Evolutionary conservation across 495 filamentous ascomycete species (phyloP), one percentile per base, ranked within the genome.

Genomic region (Annulohypoxylon bovei): DNA sequence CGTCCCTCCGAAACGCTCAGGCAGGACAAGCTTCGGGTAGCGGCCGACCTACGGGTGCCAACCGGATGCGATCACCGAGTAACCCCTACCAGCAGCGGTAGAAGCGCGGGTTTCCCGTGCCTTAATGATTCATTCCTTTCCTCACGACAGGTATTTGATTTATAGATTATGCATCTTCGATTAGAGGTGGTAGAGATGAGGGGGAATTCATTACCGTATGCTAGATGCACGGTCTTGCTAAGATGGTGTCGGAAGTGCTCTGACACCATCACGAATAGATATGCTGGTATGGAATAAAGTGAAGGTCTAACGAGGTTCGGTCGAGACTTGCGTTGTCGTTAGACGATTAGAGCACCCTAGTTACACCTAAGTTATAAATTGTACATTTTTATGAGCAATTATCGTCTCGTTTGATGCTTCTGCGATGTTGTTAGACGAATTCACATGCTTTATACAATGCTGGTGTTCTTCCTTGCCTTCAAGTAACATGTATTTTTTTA

Each of bases 11-110:
- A n/a, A 60, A 37, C 46, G 49, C 61, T 2, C 69, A 57, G 44
- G 33, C 64, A n/a, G 57, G 42, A 7, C 37, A 53, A n/a, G 25
- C 25, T 7, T 2, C 40, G n/a, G 8, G 27, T 6, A 55, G 61
- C 22, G 37, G 52, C 27, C 37, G 44, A 33, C 23, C 49, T 6
- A 20, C 58, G 12, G 40, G 28, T 22, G 39, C 12, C 40, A 30
- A 56, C 46, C 22, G 39, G 18, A 53, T n/a, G 1, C 42, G 58
- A 40, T 54, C 60, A n/a, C 59, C 59, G 46, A 64, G 60, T 23
- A 65, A 68, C 12, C 54, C 65, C 20, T 63, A 72, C 16, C 37
- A 72, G n/a, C 65, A 65, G 54, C 65, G 49, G 14, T 72, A 72
- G 37, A 47, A 16, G 30, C 46, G 54, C 32, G 52, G 53, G 33